phyloP scores from a whole-genome alignment of 768 basidiomycete species.

The Kwoniella pini region DNA sequence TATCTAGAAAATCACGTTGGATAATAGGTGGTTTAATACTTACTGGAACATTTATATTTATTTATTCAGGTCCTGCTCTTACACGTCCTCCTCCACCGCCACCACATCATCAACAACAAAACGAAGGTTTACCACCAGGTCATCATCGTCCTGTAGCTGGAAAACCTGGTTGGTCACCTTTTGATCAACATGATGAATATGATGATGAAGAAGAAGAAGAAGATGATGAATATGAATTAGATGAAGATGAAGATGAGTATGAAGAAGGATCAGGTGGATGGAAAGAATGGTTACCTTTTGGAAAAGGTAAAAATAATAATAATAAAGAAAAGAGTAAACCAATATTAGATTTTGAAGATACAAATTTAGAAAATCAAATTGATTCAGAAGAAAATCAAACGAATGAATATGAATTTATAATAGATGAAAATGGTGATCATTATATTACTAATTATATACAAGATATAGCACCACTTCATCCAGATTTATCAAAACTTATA shows the following conservation, averaged over 20 bases:
- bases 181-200: not conserved
- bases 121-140: not conserved
- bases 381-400: not conserved
- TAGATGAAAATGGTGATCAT: constrained; percentile 23
- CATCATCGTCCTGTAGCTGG: not conserved
- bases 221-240: constrained; percentile 6
- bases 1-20: constrained; percentile 5
- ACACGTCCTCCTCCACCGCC: not conserved
- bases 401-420: constrained; percentile 10
- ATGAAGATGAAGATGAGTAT: not conserved
- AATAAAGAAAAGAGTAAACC: not conserved
- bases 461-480: constrained; percentile 32
- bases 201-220: not conserved
- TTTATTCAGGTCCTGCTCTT: not conserved
- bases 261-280: not conserved
- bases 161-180: not conserved
- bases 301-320: not conserved
- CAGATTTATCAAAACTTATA: constrained; percentile 31
- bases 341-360: not conserved
- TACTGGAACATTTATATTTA: not conserved
- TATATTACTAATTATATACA: constrained; percentile 14
- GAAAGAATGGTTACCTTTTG: constrained; percentile 16
- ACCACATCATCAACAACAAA: not conserved
- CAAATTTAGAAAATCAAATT: not conserved
- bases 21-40: constrained; percentile 2